These are phyloP conservation scores for Jamesozyma hellenica DNA, from an alignment of 805 yeast genomes.

Conservation along the genomic window DNA sequence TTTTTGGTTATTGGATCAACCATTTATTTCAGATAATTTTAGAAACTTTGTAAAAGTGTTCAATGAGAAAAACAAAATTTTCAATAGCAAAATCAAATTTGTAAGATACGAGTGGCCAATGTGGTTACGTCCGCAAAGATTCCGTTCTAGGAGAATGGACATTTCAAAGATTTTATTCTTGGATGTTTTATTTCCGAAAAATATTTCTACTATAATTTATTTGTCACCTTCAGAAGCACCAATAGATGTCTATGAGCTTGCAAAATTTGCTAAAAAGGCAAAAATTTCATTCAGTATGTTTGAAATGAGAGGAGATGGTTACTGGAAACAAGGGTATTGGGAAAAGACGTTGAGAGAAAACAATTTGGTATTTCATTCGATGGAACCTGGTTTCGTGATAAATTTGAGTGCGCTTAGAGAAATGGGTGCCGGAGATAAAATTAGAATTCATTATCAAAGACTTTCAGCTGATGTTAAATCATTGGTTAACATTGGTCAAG, in stretches of 20 bases:
- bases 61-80: constrained; percentile 2
- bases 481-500: constrained; percentile 79
- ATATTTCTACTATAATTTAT: constrained; percentile 64
- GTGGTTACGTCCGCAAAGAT: constrained; percentile 75
- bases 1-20: constrained; percentile 86
- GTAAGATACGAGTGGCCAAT: constrained; percentile 88
- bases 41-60: constrained; percentile 43
- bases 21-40: constrained; percentile 31
- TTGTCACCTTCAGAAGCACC: constrained; percentile 68
- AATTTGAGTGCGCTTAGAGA: constrained; percentile 61
- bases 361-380: constrained; percentile 53
- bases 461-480: constrained; percentile 73
- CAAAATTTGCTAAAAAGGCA: constrained; percentile 9
- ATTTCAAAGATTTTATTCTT: constrained; percentile 79
- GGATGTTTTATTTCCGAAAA: constrained; percentile 79
- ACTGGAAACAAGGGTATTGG: constrained; percentile 96
- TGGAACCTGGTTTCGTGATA: constrained; percentile 75
- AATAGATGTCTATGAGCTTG: constrained; percentile 63
- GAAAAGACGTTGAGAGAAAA: constrained; percentile 44
- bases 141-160: constrained; percentile 73
- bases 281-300: constrained; percentile 56
- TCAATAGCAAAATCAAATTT: constrained; percentile 35
- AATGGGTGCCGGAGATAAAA: constrained; percentile 62
- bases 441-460: constrained; percentile 78
- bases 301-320: constrained; percentile 68